These are phyloP conservation scores for Tubosaeta sp. DNA, from an alignment of 768 basidiomycete species.

Conservation along the genomic window DNA sequence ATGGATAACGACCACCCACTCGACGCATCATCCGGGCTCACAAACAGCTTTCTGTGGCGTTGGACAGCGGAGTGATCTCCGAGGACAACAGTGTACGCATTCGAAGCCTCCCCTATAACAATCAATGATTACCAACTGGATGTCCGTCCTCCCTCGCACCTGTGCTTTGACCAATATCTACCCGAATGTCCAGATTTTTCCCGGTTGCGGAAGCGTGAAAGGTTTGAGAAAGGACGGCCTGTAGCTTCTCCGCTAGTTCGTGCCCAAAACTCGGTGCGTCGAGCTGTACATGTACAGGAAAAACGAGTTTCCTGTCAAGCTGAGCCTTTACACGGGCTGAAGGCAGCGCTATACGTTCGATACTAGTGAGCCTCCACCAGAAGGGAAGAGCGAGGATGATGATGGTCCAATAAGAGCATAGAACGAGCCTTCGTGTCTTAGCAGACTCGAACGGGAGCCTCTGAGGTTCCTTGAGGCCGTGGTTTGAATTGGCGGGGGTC, in stretches of 20 bases:
- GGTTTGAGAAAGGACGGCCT: conserved; percentile 15
- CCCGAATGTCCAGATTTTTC: conserved; percentile 40
- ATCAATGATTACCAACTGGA: conserved; percentile 4
- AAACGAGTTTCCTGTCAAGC: conserved; percentile 39
- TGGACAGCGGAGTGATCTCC: conserved; percentile 24
- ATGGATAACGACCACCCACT: conserved; percentile 18
- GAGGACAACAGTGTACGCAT: conserved; percentile 21
- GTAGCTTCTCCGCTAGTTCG: conserved; percentile 27
- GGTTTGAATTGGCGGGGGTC: conserved; percentile 9
- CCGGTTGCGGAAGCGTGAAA: conserved; percentile 30
- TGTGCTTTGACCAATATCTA: conserved; percentile 24
- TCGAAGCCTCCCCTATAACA: conserved; percentile 14
- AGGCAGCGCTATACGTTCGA: conserved; percentile 77
- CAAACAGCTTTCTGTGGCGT: conserved; percentile 16
- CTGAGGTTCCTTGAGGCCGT: conserved; percentile 41
- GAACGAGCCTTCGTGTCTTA: conserved; percentile 51
- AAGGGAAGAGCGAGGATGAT: conserved; percentile 77
- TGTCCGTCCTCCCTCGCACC: conserved; percentile 30
- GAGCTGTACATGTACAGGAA: conserved; percentile 43
- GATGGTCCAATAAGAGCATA: conserved; percentile 74
- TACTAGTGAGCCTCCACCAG: conserved; percentile 94
- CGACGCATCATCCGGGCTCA: conserved; percentile 24
- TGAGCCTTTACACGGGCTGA: conserved; percentile 52
- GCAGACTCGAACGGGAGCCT: conserved; percentile 50
- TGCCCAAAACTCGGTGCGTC: conserved; percentile 24